Conservation (phyloP, 2,329 filamentous ascomycete genomes). For the Mycosphaerella sp. region DNA sequence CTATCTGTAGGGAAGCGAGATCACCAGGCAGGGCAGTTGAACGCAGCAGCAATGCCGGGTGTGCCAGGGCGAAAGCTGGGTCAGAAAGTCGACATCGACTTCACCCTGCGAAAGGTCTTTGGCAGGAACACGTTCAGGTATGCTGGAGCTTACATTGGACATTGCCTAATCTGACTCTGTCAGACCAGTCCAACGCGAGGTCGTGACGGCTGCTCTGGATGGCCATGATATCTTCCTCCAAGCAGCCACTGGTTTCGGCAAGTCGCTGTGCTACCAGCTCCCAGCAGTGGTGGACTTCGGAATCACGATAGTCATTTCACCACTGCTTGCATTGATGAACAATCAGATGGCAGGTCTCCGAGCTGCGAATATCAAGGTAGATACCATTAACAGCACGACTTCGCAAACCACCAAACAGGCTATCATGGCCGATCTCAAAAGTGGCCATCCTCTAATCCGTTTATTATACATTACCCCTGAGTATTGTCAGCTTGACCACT, state of each 20-base stretch:
- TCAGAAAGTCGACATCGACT: slow-evolving; percentile 34
- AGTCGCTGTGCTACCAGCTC: slow-evolving; percentile 87
- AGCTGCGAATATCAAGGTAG: slow-evolving; percentile 68
- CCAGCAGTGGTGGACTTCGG: slow-evolving; percentile 83
- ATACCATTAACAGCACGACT: slow-evolving; percentile 81
- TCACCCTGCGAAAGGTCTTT: slow-evolving; percentile 35
- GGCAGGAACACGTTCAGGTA: slow-evolving; percentile 32
- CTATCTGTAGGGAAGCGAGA: neutral
- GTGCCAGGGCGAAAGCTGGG: slow-evolving; percentile 18
- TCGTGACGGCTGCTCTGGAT: slow-evolving; percentile 72
- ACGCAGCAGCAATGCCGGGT: slow-evolving; percentile 24
- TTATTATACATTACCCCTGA: slow-evolving; percentile 93
- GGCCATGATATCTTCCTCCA: slow-evolving; percentile 90
- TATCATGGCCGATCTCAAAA: slow-evolving; percentile 75
- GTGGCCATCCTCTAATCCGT: slow-evolving; percentile 74
- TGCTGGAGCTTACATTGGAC: neutral
- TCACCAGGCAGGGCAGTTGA: neutral
- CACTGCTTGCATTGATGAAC: slow-evolving; percentile 85
- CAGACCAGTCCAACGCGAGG: slow-evolving; percentile 78
- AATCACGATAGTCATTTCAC: slow-evolving; percentile 86
- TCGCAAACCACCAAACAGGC: slow-evolving; percentile 55
- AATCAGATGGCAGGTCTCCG: slow-evolving; percentile 83
- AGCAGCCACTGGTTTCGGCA: slow-evolving; percentile 84
- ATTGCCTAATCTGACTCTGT: neutral
- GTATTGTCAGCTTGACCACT: slow-evolving; percentile 68